phyloP scores from a whole-genome alignment of 768 basidiomycete genomes.

The Hemileccinum rubropunctum region DNA sequence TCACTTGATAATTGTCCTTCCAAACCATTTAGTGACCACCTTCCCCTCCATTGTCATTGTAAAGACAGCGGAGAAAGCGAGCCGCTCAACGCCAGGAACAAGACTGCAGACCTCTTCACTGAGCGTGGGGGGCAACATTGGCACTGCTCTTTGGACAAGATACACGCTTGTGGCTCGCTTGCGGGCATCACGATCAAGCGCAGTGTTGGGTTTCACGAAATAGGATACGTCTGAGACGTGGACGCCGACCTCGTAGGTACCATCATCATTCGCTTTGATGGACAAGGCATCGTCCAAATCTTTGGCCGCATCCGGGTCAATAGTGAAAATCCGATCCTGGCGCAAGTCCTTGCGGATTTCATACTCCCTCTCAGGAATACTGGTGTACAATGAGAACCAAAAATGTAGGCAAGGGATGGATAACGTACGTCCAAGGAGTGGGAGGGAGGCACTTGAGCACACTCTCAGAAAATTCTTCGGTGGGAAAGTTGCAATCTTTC shows the following conservation, averaged over 20 bases:
- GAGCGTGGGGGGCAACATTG: slow-evolving; percentile 94
- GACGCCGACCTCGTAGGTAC: slow-evolving; percentile 90
- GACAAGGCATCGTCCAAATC: slow-evolving; percentile 96
- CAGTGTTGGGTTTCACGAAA: slow-evolving; percentile 93
- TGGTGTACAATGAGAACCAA: slow-evolving; percentile 28
- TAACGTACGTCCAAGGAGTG: slow-evolving; percentile 82
- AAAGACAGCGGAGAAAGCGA: slow-evolving; percentile 89
- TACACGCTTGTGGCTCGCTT: slow-evolving; percentile 98
- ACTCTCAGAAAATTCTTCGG: slow-evolving; percentile 94
- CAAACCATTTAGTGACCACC: slow-evolving; percentile 87
- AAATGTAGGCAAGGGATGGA: not conserved
- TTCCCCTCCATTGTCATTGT: slow-evolving; percentile 81
- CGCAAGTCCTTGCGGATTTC: slow-evolving; percentile 89
- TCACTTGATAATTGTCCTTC: slow-evolving; percentile 87
- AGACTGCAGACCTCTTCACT: slow-evolving; percentile 94
- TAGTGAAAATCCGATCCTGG: slow-evolving; percentile 82
- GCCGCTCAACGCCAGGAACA: slow-evolving; percentile 80
- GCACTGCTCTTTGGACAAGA: slow-evolving; percentile 92
- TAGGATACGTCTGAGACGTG: slow-evolving; percentile 96
- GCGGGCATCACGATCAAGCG: slow-evolving; percentile 96
- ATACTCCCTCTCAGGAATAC: slow-evolving; percentile 86
- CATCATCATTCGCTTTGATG: slow-evolving; percentile 85
- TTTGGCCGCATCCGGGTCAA: slow-evolving; percentile 86
- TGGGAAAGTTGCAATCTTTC: slow-evolving; percentile 99
- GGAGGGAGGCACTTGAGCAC: slow-evolving; percentile 96